Percentiles rank a stretch among this genome's conserved stretches.
These are phyloP conservation scores for Lachancea dasiensis DNA, from an alignment of 805 yeast genomes.

Conservation along the genomic window DNA sequence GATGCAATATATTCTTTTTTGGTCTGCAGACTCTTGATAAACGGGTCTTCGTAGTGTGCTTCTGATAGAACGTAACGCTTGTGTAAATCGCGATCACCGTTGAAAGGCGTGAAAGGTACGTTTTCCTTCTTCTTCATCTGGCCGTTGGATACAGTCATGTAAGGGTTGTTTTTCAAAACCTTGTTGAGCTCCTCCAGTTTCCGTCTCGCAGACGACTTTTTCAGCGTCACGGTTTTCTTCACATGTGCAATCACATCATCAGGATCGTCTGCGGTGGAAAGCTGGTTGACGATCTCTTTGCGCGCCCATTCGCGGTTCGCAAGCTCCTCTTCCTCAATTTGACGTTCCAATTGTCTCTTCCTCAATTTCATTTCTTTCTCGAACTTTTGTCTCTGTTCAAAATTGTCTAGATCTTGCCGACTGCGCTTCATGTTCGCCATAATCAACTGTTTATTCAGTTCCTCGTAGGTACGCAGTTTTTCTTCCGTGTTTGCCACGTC, in stretches of 20 bases:
- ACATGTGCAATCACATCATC: slow-evolving; percentile 47
- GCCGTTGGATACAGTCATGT: slow-evolving; percentile 27
- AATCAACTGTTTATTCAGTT: slow-evolving; percentile 67
- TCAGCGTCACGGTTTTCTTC: slow-evolving; percentile 45
- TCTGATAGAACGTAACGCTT: slow-evolving; percentile 44
- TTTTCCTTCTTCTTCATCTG: slow-evolving; percentile 29
- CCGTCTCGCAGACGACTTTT: slow-evolving; percentile 60
- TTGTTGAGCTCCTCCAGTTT: slow-evolving; percentile 39
- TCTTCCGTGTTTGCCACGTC: slow-evolving; percentile 66
- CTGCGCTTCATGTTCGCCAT: slow-evolving; percentile 68
- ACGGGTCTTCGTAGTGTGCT: slow-evolving; percentile 54
- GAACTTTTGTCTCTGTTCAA: slow-evolving; percentile 55
- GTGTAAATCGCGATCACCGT: slow-evolving; percentile 70
- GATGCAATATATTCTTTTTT: slow-evolving; percentile 73
- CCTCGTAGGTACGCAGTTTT: slow-evolving; percentile 61
- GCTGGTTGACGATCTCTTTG: slow-evolving; percentile 48
- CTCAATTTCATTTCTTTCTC: slow-evolving; percentile 60
- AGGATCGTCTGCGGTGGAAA: slow-evolving; percentile 41
- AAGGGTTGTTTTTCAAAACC: slow-evolving; percentile 33
- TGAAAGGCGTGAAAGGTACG: slow-evolving; percentile 88
- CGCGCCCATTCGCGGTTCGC: slow-evolving; percentile 51
- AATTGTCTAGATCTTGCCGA: slow-evolving; percentile 63
- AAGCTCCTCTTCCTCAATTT: slow-evolving; percentile 54
- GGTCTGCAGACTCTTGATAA: slow-evolving; percentile 44
- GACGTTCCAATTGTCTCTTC: slow-evolving; percentile 49